A percentile compares a stretch with the other conserved stretches of the same genome.
These are phyloP conservation scores for Penicillium chermesinum DNA, from an alignment of 495 filamentous ascomycete genomes.

Conservation along the genomic window DNA sequence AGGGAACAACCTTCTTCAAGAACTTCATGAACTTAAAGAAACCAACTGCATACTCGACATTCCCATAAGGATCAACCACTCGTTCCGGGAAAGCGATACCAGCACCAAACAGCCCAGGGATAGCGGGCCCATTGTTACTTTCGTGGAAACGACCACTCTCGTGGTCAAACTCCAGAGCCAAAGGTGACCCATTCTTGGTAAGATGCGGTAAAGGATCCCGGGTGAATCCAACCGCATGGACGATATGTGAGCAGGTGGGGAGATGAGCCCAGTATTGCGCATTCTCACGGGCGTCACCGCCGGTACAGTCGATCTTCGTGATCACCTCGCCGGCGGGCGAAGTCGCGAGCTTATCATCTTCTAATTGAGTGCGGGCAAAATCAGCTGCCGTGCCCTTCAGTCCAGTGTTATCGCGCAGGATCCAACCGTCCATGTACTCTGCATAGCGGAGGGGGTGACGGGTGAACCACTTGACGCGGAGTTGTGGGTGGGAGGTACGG, in stretches of 20 bases:
- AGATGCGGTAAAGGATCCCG: conserved; percentile 44
- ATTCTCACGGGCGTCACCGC: conserved; percentile 32
- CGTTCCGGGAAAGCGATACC: conserved; percentile 59
- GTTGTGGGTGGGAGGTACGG: conserved; percentile 40
- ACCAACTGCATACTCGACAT: conserved; percentile 57
- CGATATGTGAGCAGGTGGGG: conserved; percentile 43
- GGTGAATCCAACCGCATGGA: conserved; percentile 54
- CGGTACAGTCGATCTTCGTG: conserved; percentile 43
- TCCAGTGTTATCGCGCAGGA: conserved; percentile 58
- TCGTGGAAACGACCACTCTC: conserved; percentile 46
- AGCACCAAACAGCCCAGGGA: conserved; percentile 52
- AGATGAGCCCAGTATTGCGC: conserved; percentile 41
- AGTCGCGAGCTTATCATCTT: conserved; percentile 41
- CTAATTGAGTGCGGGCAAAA: conserved; percentile 53
- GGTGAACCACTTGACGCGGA: conserved; percentile 58
- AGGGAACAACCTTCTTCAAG: conserved; percentile 46
- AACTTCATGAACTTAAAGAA: conserved; percentile 63
- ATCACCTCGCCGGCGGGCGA: conserved; percentile 48
- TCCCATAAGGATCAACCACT: conserved; percentile 54
- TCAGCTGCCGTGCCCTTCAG: conserved; percentile 55
- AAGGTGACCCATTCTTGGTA: conserved; percentile 20
- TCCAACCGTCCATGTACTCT: conserved; percentile 57
- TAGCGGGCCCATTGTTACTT: conserved; percentile 15
- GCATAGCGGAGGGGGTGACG: conserved; percentile 57
- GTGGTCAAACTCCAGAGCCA: conserved; percentile 46